Evolutionary conservation across 2,329 filamentous ascomycete species (phyloP).

Genomic region (Didymella sp.): DNA sequence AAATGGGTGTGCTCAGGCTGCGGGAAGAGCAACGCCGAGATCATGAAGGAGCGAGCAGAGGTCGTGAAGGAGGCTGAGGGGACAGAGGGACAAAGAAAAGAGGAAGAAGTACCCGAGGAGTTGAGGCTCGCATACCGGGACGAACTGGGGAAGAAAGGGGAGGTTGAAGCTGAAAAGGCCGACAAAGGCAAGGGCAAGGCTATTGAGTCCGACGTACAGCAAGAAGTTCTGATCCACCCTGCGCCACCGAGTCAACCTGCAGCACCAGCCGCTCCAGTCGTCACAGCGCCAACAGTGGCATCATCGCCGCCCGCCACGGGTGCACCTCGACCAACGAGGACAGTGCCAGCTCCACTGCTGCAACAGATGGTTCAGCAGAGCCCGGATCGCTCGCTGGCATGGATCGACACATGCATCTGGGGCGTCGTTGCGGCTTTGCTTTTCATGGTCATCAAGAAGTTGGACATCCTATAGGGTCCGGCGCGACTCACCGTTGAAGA

Average conservation of each 20-base stretch:
- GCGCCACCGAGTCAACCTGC: not conserved
- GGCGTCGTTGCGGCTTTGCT: slow-evolving; percentile 73
- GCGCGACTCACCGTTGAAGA: not conserved
- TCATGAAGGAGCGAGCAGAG: slow-evolving; percentile 74
- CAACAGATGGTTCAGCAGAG: slow-evolving; percentile 36
- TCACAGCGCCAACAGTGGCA: not conserved
- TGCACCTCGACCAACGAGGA: slow-evolving; percentile 24
- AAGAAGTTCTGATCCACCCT: not conserved
- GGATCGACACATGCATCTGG: slow-evolving; percentile 83
- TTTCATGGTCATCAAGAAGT: slow-evolving; percentile 68
- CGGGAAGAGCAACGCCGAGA: slow-evolving; percentile 72
- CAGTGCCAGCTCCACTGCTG: slow-evolving; percentile 18
- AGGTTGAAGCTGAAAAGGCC: slow-evolving; percentile 17
- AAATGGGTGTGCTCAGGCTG: slow-evolving; percentile 75
- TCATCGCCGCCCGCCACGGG: not conserved
- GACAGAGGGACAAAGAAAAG: slow-evolving; percentile 51
- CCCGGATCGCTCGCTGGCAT: slow-evolving; percentile 67
- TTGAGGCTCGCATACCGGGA: slow-evolving; percentile 74
- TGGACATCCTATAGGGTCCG: slow-evolving; percentile 28
- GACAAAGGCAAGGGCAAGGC: slow-evolving; percentile 36
- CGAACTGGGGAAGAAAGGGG: slow-evolving; percentile 62
- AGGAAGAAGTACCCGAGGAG: slow-evolving; percentile 61
- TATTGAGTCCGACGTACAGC: slow-evolving; percentile 8
- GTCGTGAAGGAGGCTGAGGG: slow-evolving; percentile 57
- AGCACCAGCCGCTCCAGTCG: slow-evolving; percentile 20